Conservation (phyloP, 495 filamentous ascomycete species). For the Penicillium lividum region DNA sequence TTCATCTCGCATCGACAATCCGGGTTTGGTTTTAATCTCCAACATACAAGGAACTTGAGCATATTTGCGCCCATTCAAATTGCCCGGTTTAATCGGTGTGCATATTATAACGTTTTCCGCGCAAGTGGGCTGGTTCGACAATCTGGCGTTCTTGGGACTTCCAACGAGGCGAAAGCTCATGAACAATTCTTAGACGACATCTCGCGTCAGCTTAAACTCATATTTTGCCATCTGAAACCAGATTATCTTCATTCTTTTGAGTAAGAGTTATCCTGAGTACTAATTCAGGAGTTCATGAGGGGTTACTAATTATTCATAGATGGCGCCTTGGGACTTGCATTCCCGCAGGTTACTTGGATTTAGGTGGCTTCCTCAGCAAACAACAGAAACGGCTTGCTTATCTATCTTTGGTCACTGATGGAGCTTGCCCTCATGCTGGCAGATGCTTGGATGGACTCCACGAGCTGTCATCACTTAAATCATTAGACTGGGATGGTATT, state of each 20-base stretch:
- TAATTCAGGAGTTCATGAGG: background rate
- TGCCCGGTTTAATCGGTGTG: slow-evolving; percentile 15
- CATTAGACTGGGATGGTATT: slow-evolving; percentile 17
- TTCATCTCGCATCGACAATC: background rate
- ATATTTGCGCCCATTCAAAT: slow-evolving; percentile 14
- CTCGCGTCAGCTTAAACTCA: slow-evolving; percentile 5
- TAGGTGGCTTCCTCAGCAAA: slow-evolving; percentile 6
- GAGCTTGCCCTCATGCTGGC: slow-evolving; percentile 14
- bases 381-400: slow-evolving; percentile 8
- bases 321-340: slow-evolving; percentile 20
- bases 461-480: slow-evolving; percentile 4
- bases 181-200: slow-evolving; percentile 15
- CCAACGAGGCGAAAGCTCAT: slow-evolving; percentile 14
- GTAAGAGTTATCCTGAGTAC: background rate
- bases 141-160: background rate
- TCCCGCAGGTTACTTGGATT: slow-evolving; percentile 15
- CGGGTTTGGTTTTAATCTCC: background rate
- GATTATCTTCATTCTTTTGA: slow-evolving; percentile 10
- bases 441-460: slow-evolving; percentile 5
- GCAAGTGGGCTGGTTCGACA: background rate
- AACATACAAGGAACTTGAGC: slow-evolving; percentile 1
- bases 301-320: background rate
- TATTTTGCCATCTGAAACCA: slow-evolving; percentile 1
- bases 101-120: slow-evolving; percentile 10
- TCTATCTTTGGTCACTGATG: slow-evolving; percentile 16